phyloP scores from a whole-genome alignment of 1,284 basidiomycete genomes.

The Leccinum subrobustum region DNA sequence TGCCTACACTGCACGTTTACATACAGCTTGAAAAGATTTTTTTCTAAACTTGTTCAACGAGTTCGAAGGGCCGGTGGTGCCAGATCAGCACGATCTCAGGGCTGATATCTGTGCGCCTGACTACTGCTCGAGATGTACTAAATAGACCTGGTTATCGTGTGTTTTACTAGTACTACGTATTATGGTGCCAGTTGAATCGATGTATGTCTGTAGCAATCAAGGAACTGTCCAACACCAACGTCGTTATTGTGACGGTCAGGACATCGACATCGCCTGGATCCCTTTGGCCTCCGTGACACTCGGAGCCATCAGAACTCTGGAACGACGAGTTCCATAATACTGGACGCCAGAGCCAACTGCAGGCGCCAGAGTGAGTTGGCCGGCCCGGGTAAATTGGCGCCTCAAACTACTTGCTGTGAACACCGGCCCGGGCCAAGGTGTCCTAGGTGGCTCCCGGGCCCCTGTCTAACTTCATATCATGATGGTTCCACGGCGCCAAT shows the following conservation, averaged over 20 bases:
- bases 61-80: slow-evolving; percentile 47
- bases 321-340: slow-evolving; percentile 49
- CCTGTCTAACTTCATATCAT: slow-evolving; percentile 46
- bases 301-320: slow-evolving; percentile 39
- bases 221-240: slow-evolving; percentile 46
- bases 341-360: slow-evolving; percentile 59
- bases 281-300: slow-evolving; percentile 51
- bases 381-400: background rate
- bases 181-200: background rate
- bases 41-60: background rate
- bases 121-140: slow-evolving; percentile 5
- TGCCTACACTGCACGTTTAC: background rate
- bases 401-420: slow-evolving; percentile 47
- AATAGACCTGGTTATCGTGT: background rate
- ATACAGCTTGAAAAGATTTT: background rate
- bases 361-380: background rate
- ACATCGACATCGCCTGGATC: slow-evolving; percentile 53
- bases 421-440: slow-evolving; percentile 51
- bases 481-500: slow-evolving; percentile 52
- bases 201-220: slow-evolving; percentile 54
- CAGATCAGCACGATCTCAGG: slow-evolving; percentile 42
- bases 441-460: slow-evolving; percentile 45
- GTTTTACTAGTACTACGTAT: background rate
- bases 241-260: slow-evolving; percentile 53
- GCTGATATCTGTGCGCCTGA: slow-evolving; percentile 54